Evolutionary conservation across 148 eudicot species (phyloP).

Genomic region (Silene uniflora): DNA sequence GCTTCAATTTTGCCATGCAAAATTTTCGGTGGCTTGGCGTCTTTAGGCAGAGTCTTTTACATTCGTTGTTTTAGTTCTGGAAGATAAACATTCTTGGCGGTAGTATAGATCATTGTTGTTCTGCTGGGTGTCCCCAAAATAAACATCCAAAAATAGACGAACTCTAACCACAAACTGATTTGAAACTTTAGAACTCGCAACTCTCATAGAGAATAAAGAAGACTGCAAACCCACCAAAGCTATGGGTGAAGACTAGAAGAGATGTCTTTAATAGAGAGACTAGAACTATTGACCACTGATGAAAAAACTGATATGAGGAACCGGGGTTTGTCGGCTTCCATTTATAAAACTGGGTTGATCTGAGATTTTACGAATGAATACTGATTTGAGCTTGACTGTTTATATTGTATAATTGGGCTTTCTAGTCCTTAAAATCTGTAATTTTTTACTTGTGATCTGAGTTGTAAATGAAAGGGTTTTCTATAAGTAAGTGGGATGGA

Average conservation of each 20-base stretch:
- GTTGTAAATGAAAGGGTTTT: no score
- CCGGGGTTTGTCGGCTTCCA: no score
- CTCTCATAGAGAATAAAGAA: background rate
- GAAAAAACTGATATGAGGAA: background rate
- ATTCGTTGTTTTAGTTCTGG: background rate
- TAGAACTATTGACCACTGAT: background rate
- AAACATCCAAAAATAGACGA: background rate
- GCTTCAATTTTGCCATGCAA: background rate
- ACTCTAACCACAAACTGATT: background rate
- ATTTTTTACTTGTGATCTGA: no score
- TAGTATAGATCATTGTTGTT: background rate
- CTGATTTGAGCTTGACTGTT: background rate
- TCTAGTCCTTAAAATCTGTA: background rate
- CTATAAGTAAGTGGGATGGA: no score
- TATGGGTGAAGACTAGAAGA: background rate
- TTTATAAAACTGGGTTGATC: background rate
- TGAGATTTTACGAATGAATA: background rate
- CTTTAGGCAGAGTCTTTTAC: background rate
- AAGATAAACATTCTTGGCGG: background rate
- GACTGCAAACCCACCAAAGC: background rate
- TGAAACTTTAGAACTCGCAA: background rate
- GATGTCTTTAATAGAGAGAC: background rate
- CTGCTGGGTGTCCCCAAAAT: background rate
- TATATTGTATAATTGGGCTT: background rate
- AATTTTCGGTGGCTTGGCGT: background rate